A percentile compares a stretch with the other conserved stretches of the same genome.
Conservation (phyloP, 1,284 basidiomycete genomes). For the Ustilago crameri region DNA sequence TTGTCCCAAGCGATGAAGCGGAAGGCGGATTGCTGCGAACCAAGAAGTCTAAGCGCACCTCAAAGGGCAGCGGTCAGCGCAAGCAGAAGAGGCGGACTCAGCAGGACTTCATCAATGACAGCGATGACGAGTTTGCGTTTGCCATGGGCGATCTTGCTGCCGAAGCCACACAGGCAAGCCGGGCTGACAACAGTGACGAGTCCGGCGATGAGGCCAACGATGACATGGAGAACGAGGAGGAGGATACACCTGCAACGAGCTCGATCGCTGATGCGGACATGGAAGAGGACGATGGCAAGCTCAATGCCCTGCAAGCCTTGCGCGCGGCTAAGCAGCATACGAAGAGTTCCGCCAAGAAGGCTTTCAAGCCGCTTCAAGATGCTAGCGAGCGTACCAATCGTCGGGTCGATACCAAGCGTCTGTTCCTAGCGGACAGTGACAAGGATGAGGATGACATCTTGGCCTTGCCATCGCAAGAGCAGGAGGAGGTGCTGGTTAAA, state of each 20-base stretch:
- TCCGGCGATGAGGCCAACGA: conserved; percentile 3
- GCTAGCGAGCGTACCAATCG: conserved; percentile 25
- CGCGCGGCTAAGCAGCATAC: conserved; percentile 27
- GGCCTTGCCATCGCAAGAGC: conserved; percentile 21
- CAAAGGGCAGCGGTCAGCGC: conserved; percentile 12
- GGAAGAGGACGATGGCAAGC: conserved; percentile 20
- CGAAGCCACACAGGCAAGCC: conserved; percentile 5
- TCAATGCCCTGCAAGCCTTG: conserved; percentile 26
- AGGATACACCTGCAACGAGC: conserved; percentile 37
- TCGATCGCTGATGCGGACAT: conserved; percentile 26
- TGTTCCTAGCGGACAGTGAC: conserved; percentile 40
- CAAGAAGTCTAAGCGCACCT: conserved; percentile 12
- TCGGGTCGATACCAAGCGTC: conserved; percentile 31
- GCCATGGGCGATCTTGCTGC: conserved; percentile 29
- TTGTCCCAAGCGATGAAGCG: conserved; percentile 24
- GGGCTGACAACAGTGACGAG: conserved; percentile 10
- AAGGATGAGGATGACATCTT: conserved; percentile 31
- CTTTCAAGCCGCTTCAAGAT: conserved; percentile 23
- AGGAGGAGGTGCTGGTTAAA: conserved; percentile 3
- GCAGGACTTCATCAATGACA: conserved; percentile 63
- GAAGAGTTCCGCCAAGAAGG: conserved; percentile 8
- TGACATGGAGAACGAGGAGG: conserved; percentile 15
- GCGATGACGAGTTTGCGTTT: conserved; percentile 62
- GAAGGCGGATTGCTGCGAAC: conserved; percentile 30
- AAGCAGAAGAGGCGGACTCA: conserved; percentile 44